Evolutionary conservation across 2,329 filamentous ascomycete species (phyloP), one percentile per base, ranked within the genome.

Genomic region (Trichophyton verrucosum): DNA sequence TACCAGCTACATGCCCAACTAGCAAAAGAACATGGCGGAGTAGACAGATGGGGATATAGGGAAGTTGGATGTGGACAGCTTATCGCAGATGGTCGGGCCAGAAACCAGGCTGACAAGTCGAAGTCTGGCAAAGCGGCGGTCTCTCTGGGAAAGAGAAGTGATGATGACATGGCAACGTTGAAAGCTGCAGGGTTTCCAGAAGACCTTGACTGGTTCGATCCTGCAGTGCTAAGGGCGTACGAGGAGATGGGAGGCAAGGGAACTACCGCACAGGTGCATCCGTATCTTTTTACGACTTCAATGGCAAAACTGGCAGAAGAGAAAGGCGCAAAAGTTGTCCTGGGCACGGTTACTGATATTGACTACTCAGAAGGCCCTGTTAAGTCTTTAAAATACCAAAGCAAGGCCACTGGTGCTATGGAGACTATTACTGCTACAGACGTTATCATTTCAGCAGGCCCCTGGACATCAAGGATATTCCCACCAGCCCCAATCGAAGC

Each of bases 201-300:
- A 13, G 89, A 95, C 64, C 77, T 97, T 11, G 87, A 96, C 72
- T 99, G 91, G 91, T 79, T 97, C 47, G 83, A 88, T 59, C 75
- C 81, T 1, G 82, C 86, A 3, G 76, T 85, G 1, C 75, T 95
- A 22, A 76, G 77, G 59, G 78, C 79, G 20, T 97, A 95, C 74
- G 84, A 89, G 38, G 84, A 87, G 70, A 96, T 97, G 90, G 90
- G 89, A 1, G 86, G 84, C 2, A 83, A 85, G 0, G 81, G 81
- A 1, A 88, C 90, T 63, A 97, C 94, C 1, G 89, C 94, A 0
- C 94, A 99, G 74, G 92, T 97, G 2, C 92, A 99, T 69, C 94
- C 94, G 0, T 88, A 86, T 64, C 85, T 90, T 51, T 97, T 99
- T 70, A 97, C 94, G 0, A 92, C 84, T 0, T 80, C 85, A 15